Conservation (phyloP, 768 basidiomycete species). For the Mycena amicta region DNA sequence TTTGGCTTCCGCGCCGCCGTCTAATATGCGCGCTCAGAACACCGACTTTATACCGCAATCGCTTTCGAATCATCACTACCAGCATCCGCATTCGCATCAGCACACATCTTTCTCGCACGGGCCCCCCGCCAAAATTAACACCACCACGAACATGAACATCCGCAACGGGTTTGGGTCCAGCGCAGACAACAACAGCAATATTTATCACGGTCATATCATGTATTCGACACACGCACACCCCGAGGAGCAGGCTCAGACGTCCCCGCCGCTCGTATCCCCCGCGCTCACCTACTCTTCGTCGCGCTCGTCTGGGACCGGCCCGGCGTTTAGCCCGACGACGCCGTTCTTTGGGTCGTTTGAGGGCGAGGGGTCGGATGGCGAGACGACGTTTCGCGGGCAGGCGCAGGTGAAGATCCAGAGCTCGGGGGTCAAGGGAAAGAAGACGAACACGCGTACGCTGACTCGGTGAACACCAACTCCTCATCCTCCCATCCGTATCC, state of each 20-base stretch:
- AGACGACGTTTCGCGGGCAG: too few relatives aligned
- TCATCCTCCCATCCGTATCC: too few relatives aligned
- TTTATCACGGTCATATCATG: slow-evolving; percentile 29
- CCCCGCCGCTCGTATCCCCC: slow-evolving; percentile 64
- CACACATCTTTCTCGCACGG: neutral
- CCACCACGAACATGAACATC: neutral
- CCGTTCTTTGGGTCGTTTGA: slow-evolving; percentile 69
- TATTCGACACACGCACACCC: slow-evolving; percentile 13
- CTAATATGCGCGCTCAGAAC: slow-evolving; percentile 8
- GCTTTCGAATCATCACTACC: neutral
- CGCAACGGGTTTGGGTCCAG: slow-evolving; percentile 14
- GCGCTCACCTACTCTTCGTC: slow-evolving; percentile 66
- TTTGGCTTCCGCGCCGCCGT: slow-evolving; percentile 1
- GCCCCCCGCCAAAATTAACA: neutral
- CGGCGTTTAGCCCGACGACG: slow-evolving; percentile 65
- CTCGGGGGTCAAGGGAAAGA: too few relatives aligned
- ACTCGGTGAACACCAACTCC: too few relatives aligned
- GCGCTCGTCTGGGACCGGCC: slow-evolving; percentile 58
- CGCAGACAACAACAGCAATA: slow-evolving; percentile 26
- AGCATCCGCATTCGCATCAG: neutral
- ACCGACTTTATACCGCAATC: slow-evolving; percentile 3
- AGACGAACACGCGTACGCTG: too few relatives aligned
- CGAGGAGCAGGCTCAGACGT: slow-evolving; percentile 36
- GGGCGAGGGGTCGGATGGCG: slow-evolving; percentile 1
- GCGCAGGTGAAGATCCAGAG: too few relatives aligned